Percentiles rank a stretch among this genome's conserved stretches.
Conservation (phyloP, 1,284 basidiomycete species). For the Ganoderma lingzhi region DNA sequence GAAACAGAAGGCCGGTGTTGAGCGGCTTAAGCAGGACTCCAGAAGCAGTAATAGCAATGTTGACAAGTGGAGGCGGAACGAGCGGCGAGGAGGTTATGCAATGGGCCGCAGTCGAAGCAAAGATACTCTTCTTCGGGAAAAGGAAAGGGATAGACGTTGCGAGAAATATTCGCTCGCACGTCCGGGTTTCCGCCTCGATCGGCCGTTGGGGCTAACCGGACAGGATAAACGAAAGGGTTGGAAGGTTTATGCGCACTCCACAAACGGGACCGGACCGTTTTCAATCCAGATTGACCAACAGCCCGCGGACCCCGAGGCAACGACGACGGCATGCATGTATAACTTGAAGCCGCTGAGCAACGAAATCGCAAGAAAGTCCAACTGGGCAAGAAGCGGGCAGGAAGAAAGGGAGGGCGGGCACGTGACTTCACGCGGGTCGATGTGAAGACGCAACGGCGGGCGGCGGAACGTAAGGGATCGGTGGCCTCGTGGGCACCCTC, state of each 20-base stretch:
- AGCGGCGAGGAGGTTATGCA: background rate
- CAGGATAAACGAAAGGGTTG: background rate
- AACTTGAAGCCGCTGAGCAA: background rate
- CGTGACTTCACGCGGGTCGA: background rate
- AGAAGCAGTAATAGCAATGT: background rate
- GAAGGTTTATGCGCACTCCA: background rate
- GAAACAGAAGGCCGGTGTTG: background rate
- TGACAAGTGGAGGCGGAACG: background rate
- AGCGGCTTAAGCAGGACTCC: background rate
- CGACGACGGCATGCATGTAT: background rate
- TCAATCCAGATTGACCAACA: background rate
- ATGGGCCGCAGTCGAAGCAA: background rate
- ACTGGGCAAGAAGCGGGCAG: background rate
- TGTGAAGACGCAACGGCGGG: background rate
- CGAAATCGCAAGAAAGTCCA: background rate
- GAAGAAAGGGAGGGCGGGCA: background rate
- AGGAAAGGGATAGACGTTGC: background rate
- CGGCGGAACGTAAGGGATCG: background rate
- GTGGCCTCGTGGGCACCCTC: background rate
- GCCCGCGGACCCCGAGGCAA: background rate
- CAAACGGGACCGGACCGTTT: background rate
- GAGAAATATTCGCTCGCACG: background rate
- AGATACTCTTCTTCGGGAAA: background rate
- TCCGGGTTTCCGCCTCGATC: background rate
- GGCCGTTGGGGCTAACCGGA: background rate